Base-by-base conservation (phyloP, 2,329 filamentous ascomycete species). In the Hysterium pulicare region DNA sequence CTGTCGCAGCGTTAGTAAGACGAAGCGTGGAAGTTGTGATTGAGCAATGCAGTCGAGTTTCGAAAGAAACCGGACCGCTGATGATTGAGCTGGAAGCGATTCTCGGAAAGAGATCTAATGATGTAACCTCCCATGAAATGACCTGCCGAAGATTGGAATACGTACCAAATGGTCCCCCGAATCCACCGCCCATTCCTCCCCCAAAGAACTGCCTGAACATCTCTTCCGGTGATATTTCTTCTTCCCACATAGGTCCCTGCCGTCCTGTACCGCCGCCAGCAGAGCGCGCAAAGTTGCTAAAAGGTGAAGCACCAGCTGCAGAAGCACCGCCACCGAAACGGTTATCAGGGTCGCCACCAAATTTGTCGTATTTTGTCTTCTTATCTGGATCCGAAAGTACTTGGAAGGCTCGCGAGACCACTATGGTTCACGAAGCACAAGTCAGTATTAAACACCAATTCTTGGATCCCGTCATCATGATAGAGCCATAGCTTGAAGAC, bases 141-240 rank as follows among this genome's bases (percentile, higher is more conserved):
- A n/a, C n/a, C n/a, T n/a, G n/a, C n/a, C n/a, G n/a, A n/a, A 6
- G 34, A 30, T 50, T 35, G 46, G 43, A 24, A 15, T 24, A 43
- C 67, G 70, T 79, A 71, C 86, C 85, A 60, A 87, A 83, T 13
- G 79, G 78, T 40, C 82, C 82, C 45, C 85, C 82, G 36, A 66
- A 66, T 10, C 80, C 78, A 57, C 77, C 74, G 15, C 73, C 74
- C 52, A 69, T 70, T 7, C 77, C 84, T 32, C 87, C 90, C 36
- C 88, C 88, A 73, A 98, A 98, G 78, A 98, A 98, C 50, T 91
- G 82, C 63, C 91, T 84, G 72, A 98, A 98, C 75, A 98, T 81
- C 69, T 98, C 93, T 68, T 98, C 93, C 0, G 93, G 90, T 41
- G 87, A 95, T 56, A 98, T 87, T 64, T 97, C 91, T 47, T 93